Percentiles rank a stretch among this genome's conserved stretches.
phyloP scores from a whole-genome alignment of 1,284 basidiomycete species.

The Heterobasidion occidentale region DNA sequence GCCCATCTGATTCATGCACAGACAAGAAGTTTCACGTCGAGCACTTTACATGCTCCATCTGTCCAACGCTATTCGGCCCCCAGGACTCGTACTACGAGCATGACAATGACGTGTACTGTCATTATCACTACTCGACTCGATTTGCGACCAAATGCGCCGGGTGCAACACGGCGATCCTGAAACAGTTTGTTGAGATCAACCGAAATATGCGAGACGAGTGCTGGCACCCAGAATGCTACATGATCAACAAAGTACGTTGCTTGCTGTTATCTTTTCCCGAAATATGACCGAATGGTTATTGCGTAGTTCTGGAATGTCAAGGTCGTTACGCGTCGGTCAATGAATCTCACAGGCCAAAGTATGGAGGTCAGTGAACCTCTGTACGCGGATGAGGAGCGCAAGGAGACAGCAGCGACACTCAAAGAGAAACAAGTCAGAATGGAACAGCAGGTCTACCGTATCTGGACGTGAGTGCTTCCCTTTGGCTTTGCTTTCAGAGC shows the following conservation, averaged over 20 bases:
- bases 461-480: constrained; percentile 74
- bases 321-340: constrained; percentile 73
- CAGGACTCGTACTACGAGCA: constrained; percentile 99
- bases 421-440: constrained; percentile 90
- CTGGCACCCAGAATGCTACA: constrained; percentile 99
- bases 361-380: constrained; percentile 46
- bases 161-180: constrained; percentile 96
- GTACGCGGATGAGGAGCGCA: constrained; percentile 69
- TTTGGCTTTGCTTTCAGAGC: background rate
- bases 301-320: constrained; percentile 97
- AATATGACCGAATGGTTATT: background rate
- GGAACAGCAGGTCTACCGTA: constrained; percentile 97
- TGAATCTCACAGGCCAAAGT: constrained; percentile 36
- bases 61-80: constrained; percentile 92
- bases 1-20: constrained; percentile 26
- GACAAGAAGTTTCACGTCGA: constrained; percentile 99
- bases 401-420: constrained; percentile 77
- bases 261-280: background rate
- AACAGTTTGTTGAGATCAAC: constrained; percentile 99
- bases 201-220: constrained; percentile 97
- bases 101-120: constrained; percentile 91
- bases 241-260: constrained; percentile 92
- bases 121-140: constrained; percentile 97
- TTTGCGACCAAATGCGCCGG: constrained; percentile 99
- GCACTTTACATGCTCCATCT: constrained; percentile 98